phyloP scores from a whole-genome alignment of 257 asterid genomes.

The Penstemon newberryi region DNA sequence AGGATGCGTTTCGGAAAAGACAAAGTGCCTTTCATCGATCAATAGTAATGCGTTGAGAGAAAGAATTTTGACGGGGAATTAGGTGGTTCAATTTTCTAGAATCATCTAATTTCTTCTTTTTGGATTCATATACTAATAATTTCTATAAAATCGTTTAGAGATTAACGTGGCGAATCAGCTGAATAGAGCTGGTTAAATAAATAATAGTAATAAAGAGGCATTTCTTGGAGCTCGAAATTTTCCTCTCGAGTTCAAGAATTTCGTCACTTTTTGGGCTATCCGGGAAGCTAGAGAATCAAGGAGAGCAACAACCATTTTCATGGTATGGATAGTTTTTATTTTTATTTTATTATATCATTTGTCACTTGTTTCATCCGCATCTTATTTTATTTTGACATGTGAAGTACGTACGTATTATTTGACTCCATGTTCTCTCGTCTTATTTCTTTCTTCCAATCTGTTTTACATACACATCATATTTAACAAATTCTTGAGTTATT shows the following conservation, averaged over 20 bases:
- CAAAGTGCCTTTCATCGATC: not conserved
- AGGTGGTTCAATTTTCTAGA: slow-evolving; percentile 19
- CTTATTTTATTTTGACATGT: not conserved
- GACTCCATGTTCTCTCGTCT: not conserved
- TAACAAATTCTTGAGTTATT: not conserved
- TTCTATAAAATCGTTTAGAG: not conserved
- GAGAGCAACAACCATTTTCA: not conserved
- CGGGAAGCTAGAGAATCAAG: slow-evolving; percentile 4
- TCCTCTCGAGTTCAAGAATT: not conserved
- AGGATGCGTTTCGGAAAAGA: not conserved
- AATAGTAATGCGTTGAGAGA: not conserved
- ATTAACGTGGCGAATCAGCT: slow-evolving; percentile 10
- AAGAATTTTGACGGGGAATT: slow-evolving; percentile 5
- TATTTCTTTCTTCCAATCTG: not conserved
- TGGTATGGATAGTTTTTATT: not conserved
- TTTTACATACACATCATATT: not conserved
- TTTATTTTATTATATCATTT: not conserved
- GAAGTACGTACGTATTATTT: not conserved
- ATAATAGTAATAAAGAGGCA: not conserved
- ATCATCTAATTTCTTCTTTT: slow-evolving; percentile 1
- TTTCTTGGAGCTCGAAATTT: slow-evolving; percentile 8
- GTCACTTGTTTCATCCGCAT: not conserved
- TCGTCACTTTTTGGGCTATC: not conserved
- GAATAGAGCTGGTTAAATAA: slow-evolving; percentile 2
- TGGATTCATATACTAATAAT: not conserved